A percentile compares a stretch with the other conserved stretches of the same genome.
These are phyloP conservation scores for Neopestalotiopsis rosae DNA, from an alignment of 2,329 filamentous ascomycete genomes.

Conservation along the genomic window DNA sequence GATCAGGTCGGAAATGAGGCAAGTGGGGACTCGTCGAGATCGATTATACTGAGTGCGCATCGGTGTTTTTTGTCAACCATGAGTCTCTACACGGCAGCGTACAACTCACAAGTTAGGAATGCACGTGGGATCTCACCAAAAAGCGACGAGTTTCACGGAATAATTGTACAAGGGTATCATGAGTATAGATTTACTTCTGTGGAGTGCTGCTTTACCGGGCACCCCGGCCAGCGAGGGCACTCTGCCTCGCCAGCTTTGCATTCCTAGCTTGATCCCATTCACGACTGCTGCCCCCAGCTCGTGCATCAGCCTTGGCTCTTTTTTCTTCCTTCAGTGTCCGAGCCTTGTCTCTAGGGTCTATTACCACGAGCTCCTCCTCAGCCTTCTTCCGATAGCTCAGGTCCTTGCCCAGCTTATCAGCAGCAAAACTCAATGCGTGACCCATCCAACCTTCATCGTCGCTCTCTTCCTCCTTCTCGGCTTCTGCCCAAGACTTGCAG, in stretches of 20 bases:
- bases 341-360: constrained; percentile 87
- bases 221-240: constrained; percentile 61
- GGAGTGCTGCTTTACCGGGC: constrained; percentile 47
- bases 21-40: not conserved
- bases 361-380: constrained; percentile 89
- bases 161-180: constrained; percentile 14
- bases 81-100: not conserved
- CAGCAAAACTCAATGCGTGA: constrained; percentile 83
- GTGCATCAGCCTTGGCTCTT: constrained; percentile 61
- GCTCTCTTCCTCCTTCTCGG: constrained; percentile 58
- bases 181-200: constrained; percentile 7
- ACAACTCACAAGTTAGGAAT: not conserved
- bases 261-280: constrained; percentile 66
- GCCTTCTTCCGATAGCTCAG: constrained; percentile 89
- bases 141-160: not conserved
- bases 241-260: constrained; percentile 58
- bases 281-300: constrained; percentile 55
- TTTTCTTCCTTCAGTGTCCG: constrained; percentile 72
- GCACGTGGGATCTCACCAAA: not conserved
- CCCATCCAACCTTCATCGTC: constrained; percentile 81
- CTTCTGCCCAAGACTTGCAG: constrained; percentile 82
- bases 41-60: constrained; percentile 1
- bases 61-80: not conserved
- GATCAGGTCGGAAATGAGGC: not conserved
- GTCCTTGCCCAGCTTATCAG: constrained; percentile 90